phyloP scores from a whole-genome alignment of 140 eudicot genomes.

The Erigeron philadelphicus region DNA sequence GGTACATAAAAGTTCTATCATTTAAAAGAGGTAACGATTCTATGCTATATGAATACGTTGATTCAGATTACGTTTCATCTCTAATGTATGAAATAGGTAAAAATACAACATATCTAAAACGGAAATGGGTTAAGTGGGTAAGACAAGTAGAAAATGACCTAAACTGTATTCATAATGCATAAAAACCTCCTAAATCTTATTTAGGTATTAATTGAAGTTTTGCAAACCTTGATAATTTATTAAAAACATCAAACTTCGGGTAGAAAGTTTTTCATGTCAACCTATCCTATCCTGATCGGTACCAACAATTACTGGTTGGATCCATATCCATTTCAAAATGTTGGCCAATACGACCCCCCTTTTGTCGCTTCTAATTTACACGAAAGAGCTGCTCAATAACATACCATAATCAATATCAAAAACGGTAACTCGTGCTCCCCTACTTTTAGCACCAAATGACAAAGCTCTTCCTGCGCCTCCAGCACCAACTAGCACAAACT shows the following conservation, averaged over 20 bases:
- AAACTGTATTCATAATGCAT: background rate
- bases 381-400: background rate
- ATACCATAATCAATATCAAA: constrained; percentile 68
- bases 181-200: background rate
- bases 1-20: background rate
- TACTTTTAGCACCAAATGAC: constrained; percentile 70
- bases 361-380: background rate
- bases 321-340: background rate
- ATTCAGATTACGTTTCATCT: background rate
- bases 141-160: background rate
- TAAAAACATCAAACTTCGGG: background rate
- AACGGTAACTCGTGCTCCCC: constrained; percentile 58
- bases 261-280: background rate
- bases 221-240: no score
- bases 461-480: constrained; percentile 93
- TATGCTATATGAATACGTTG: background rate
- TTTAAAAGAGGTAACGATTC: background rate
- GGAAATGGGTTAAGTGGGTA: background rate
- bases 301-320: background rate
- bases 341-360: background rate
- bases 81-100: no score
- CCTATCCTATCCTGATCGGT: background rate
- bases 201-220: no score
- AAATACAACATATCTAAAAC: background rate
- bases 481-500: constrained; percentile 74